Evolutionary conservation across 2,329 filamentous ascomycete species (phyloP).

Genomic region (Emergomyces africanus): DNA sequence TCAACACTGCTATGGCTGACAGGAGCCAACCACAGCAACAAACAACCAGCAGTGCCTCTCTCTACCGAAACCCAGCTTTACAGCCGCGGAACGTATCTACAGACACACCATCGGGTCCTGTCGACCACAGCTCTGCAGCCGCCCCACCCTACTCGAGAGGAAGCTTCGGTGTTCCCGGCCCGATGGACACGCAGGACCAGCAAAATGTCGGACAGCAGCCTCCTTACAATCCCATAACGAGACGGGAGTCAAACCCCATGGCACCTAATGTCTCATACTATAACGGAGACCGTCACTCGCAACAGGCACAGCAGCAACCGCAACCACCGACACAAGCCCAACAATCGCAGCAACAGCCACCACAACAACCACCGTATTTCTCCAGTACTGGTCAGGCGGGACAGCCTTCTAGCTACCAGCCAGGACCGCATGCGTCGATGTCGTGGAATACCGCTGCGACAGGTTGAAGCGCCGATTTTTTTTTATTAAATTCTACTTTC

Average conservation of each 20-base stretch:
- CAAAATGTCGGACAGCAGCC: slow-evolving; percentile 5
- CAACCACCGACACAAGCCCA: slow-evolving; percentile 6
- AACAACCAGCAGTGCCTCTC: slow-evolving; percentile 18
- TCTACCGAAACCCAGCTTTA: slow-evolving; percentile 29
- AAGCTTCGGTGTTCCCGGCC: slow-evolving; percentile 25
- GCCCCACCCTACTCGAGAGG: slow-evolving; percentile 22
- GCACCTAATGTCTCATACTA: slow-evolving; percentile 21
- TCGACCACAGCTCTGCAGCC: slow-evolving; percentile 24
- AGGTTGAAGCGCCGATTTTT: neutral
- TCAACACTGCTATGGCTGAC: slow-evolving; percentile 16
- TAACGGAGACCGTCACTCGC: slow-evolving; percentile 19
- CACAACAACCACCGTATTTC: neutral
- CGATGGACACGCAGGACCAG: slow-evolving; percentile 16
- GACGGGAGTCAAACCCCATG: slow-evolving; percentile 23
- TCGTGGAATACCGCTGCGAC: neutral
- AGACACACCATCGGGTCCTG: slow-evolving; percentile 26
- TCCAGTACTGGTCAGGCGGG: neutral
- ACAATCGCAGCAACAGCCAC: slow-evolving; percentile 1
- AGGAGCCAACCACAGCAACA: slow-evolving; percentile 26
- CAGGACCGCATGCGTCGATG: neutral
- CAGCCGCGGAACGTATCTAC: slow-evolving; percentile 26
- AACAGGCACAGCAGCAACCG: neutral
- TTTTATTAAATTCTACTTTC: neutral
- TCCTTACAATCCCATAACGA: slow-evolving; percentile 22
- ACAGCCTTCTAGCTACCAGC: neutral